Base-by-base conservation (phyloP, 768 basidiomycete genomes). In the Naematelia aurantialba region DNA sequence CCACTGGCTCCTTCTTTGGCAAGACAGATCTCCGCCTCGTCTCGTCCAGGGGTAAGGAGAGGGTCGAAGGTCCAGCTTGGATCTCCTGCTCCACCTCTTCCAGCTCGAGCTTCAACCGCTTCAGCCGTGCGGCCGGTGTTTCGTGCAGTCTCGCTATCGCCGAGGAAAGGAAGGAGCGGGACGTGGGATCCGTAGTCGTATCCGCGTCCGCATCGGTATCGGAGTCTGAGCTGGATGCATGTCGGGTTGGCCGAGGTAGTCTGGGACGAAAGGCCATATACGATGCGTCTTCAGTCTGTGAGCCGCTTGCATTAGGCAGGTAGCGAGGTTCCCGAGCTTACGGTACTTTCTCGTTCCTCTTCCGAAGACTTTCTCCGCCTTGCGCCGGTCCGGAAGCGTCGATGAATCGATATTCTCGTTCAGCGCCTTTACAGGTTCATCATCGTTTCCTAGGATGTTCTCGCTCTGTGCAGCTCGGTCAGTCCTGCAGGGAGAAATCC, bases 71-170 rank as follows among this genome's bases (percentile, higher is more conserved):
- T 8, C 26, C 29, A 8, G 46, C 21, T 2, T 26, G 46, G 5
- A 65, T 50, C 49, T 67, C 67, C 50, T 26, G 30, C 74, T 99
- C 94, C 2, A 99, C 81, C 26, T 89, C 82, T 0, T 82, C 76
- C 0, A 97, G 80, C 69, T 99, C 94, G 1, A 82, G 81, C 60
- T 91, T 88, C 5, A 99, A 80, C 1, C 80, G 58, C 2, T 78
- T 55, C 8, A 81, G 58, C 4, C 77, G 66, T 17, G 77, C 76
- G 25, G 73, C 62, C 3, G 78, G 72, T 0, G 77, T 74, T 64
- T 81, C 80, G 5, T 52, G 56, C 4, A 56, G 57, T 2, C 34
- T 39, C 17, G 34, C 34, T 8, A 17, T 39, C 34, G 34, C n/a
- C n/a, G 34, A 17, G 34, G 34, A 17, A 39, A 17, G 8, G 34